Evolutionary conservation across 371 early-diverging fungal genomes (phyloP), one percentile per base, ranked within the genome.

Genomic region (Mycotypha africana): DNA sequence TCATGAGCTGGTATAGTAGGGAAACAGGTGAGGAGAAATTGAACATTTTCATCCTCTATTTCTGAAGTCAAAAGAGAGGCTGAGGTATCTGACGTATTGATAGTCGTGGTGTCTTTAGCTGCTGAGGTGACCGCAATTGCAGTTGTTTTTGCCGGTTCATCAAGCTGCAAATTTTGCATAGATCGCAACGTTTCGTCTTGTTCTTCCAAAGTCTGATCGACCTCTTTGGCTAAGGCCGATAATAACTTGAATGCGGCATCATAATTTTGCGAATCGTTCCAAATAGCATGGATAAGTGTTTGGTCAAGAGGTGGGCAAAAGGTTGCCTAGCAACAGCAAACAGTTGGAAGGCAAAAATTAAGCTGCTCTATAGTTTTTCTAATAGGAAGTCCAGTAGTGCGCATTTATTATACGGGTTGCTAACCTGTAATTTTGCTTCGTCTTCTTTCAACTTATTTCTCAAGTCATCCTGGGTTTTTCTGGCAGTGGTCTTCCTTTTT

Each of bases 21-120:
- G 38, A 73, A 73, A 26, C 74, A 73, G 1, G 38, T 52, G 17
- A 47, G 11, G 5, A 73, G 39, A 32, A 73, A 73, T 6, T 59
- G 51, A 2, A 73, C 12, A 16, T 60, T 54, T 9, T 59, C 59
- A n/a, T 53, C 54, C 24, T 59, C 53, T 14, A 38, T 47, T 21
- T 42, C 35, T 0, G 34, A 14, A n/a, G n/a, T n/a, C n/a, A n/a
- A n/a, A 28, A 28, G 30, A 28, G 30, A 28, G 30, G 12, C 8
- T 28, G 6, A 6, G 6, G 30, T 28, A n/a, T n/a, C n/a, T n/a
- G n/a, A n/a, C n/a, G n/a, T n/a, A n/a, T n/a, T n/a, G 28, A 34
- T 43, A 19, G 31, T 30, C 1, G 47, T 20, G 1, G 46, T 26
- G n/a, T n/a, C n/a, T n/a, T n/a, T n/a, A n/a, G n/a, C n/a, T n/a